These are phyloP conservation scores for Yamadazyma kanchanaburiensis DNA, from an alignment of 1,139 yeast species.

Conservation along the genomic window DNA sequence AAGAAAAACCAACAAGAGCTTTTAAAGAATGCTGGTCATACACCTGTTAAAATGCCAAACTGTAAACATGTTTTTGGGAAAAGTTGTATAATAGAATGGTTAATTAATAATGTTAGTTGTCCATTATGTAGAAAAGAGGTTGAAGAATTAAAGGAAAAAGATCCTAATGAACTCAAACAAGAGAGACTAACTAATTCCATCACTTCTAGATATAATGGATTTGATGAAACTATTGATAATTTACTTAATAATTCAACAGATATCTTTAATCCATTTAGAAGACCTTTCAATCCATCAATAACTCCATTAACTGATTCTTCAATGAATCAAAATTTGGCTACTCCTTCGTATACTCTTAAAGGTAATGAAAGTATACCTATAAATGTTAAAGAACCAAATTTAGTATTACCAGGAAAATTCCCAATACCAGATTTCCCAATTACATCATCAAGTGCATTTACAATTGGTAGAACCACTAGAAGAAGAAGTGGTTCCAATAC, in stretches of 20 bases:
- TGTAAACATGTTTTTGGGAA: conserved; percentile 43
- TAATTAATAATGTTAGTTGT: conserved; percentile 39
- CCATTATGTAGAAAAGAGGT: conserved; percentile 47
- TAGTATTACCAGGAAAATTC: conserved; percentile 30
- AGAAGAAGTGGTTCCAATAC: too few species aligned
- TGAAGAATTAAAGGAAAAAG: conserved; percentile 23
- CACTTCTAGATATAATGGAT: conserved; percentile 11
- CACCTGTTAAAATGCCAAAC: conserved; percentile 42
- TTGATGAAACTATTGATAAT: conserved; percentile 20
- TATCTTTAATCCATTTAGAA: conserved; percentile 35
- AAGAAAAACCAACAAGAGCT: conserved; percentile 1
- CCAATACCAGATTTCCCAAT: conserved; percentile 24
- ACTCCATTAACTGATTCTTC: conserved; percentile 42
- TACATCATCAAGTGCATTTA: conserved; percentile 5
- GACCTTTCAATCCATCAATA: conserved; percentile 35
- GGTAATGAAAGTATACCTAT: conserved; percentile 8
- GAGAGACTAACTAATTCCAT: conserved; percentile 14
- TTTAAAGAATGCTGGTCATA: conserved; percentile 21
- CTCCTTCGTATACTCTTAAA: conserved; percentile 8
- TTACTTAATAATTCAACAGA: conserved; percentile 32
- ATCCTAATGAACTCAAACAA: conserved; percentile 16
- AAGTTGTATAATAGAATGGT: conserved; percentile 43
- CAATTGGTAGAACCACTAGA: conserved; percentile 4
- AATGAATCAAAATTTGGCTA: conserved; percentile 38
- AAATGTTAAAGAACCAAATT: conserved; percentile 20